These are phyloP conservation scores for Auricularia heimuer DNA, from an alignment of 768 basidiomycete genomes.

Conservation along the genomic window DNA sequence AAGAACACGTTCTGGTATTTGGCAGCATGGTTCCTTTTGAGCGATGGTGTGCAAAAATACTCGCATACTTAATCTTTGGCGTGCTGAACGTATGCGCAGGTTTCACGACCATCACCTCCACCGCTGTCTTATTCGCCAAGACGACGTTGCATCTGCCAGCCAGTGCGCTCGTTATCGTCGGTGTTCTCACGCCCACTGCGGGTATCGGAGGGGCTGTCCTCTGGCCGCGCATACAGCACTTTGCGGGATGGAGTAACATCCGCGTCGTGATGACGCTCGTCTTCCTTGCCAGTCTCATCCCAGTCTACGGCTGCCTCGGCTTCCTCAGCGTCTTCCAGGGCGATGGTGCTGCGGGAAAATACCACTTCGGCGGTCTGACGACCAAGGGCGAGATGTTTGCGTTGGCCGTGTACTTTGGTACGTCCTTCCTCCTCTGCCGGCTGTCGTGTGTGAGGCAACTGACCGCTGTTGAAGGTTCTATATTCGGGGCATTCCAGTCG, in stretches of 20 bases:
- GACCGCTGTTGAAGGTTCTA: conserved; percentile 33
- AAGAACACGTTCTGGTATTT: conserved; percentile 84
- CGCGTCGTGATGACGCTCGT: conserved; percentile 59
- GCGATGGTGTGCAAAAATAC: conserved; percentile 52
- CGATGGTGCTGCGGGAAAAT: conserved; percentile 14
- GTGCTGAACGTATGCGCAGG: conserved; percentile 31
- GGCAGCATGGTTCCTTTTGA: conserved; percentile 88
- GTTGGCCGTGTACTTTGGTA: conserved; percentile 75
- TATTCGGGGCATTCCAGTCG: conserved; percentile 87
- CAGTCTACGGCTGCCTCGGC: conserved; percentile 75
- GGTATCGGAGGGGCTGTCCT: conserved; percentile 81
- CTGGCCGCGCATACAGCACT: conserved; percentile 66
- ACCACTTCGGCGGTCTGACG: conserved; percentile 62
- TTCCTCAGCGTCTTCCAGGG: conserved; percentile 47
- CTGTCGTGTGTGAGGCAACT: background rate
- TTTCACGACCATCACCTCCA: conserved; percentile 87
- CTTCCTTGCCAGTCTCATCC: conserved; percentile 53
- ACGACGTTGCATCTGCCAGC: conserved; percentile 76
- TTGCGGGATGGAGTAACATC: conserved; percentile 55
- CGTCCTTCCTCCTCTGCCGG: conserved; percentile 14
- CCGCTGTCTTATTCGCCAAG: conserved; percentile 87
- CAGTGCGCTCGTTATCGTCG: conserved; percentile 68
- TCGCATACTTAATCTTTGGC: background rate
- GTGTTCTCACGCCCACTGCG: conserved; percentile 61
- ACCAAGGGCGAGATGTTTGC: conserved; percentile 79